Base-by-base conservation (phyloP, 1,284 basidiomycete genomes). In the Apiotrichum sp. region DNA sequence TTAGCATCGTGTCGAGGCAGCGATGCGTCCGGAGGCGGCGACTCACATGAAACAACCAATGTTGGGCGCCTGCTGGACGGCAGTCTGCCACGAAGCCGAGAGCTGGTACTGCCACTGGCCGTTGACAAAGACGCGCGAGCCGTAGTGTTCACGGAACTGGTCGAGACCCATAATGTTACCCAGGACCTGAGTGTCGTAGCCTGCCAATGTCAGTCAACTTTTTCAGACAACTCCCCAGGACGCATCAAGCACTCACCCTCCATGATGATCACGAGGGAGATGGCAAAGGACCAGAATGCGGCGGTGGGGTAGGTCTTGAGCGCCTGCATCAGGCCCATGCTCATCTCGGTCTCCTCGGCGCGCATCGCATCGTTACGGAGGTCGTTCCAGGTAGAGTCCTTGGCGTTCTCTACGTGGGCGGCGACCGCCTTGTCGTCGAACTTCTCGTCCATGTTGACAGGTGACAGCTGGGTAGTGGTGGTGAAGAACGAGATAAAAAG, bases 41-140 rank as follows among this genome's bases (percentile, higher is more conserved):
- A 63, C 62, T 44, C 16, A 62, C 61, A 66, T 48, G 61, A 66
- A 54, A 47, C 47, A 52, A n/a, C 64, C 63, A 44, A 62, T 50
- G 39, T 40, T 49, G 11, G 57, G 48, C 9, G 53, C 52, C 50
- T 67, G 56, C 14, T 56, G 43, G 14, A 65, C 34, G n/a, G 47
- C 63, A 1, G 58, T 51, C 47, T 65, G 63, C 65, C 65, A 67
- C 11, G 45, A 32, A 4, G 46, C 29, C 1, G 31, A 16, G 41
- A 54, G 46, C 47, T 54, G 53, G 34, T 43, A 54, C 32, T 44
- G 16, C 14, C 33, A 31, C 11, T 41, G 6, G 31, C 22, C 10
- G 1, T 16, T 29, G 34, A n/a, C n/a, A 38, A 29, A 14, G 29
- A 22, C 16, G 34, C 29, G 8, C 16, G 34, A 13, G 4, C 59